Evolutionary conservation across 768 basidiomycete genomes (phyloP).

Genomic region (Lactifluus piperatus): DNA sequence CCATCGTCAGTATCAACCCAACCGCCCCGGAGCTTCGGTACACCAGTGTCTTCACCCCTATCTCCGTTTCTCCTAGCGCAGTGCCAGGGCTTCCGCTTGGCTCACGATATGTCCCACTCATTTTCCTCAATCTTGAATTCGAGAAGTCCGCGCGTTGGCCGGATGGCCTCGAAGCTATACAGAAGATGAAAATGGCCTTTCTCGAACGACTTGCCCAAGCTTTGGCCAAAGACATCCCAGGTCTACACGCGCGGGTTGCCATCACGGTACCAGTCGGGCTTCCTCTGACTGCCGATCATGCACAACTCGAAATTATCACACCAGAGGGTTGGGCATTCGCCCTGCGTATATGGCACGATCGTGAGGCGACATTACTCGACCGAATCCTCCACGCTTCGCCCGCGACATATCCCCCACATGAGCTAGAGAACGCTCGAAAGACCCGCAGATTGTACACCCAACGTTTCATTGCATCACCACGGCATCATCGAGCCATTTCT

Average conservation of each 20-base stretch:
- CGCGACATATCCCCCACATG: constrained; percentile 29
- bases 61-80: constrained; percentile 52
- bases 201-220: constrained; percentile 69
- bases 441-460: constrained; percentile 53
- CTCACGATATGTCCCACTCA: constrained; percentile 58
- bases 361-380: constrained; percentile 74
- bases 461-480: constrained; percentile 72
- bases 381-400: constrained; percentile 45
- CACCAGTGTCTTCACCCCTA: constrained; percentile 73
- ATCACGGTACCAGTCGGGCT: constrained; percentile 39
- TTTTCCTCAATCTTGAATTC: constrained; percentile 77
- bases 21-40: constrained; percentile 71
- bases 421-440: constrained; percentile 46
- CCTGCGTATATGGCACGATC: constrained; percentile 77
- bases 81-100: constrained; percentile 44
- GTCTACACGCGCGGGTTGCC: constrained; percentile 50
- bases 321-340: constrained; percentile 83
- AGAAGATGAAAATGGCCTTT: constrained; percentile 90
- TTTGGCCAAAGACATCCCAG: constrained; percentile 44
- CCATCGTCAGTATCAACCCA: constrained; percentile 68
- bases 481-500: constrained; percentile 78
- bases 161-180: constrained; percentile 85
- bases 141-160: constrained; percentile 94
- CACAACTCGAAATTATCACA: constrained; percentile 68
- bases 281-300: constrained; percentile 58